These are phyloP conservation scores for Rhizopogon vesiculosus DNA, from an alignment of 768 basidiomycete genomes.

Conservation along the genomic window DNA sequence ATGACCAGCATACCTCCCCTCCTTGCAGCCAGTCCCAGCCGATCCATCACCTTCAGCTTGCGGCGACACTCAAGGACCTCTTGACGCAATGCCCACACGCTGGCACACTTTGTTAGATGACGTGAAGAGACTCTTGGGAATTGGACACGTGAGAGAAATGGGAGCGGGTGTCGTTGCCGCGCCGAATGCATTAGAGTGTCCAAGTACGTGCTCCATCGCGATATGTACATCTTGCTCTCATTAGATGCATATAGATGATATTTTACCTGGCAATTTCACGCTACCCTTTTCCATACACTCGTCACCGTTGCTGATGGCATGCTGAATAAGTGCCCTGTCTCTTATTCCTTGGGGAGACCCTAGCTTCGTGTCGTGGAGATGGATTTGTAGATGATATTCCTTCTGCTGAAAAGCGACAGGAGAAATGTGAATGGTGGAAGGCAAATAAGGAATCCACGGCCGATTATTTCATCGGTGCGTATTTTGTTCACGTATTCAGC, in stretches of 20 bases:
- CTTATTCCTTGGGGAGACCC: conserved; percentile 20
- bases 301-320: conserved; percentile 68
- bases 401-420: conserved; percentile 68
- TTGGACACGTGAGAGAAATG: conserved; percentile 64
- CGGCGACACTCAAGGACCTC: conserved; percentile 65
- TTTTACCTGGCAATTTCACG: conserved; percentile 54
- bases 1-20: too few relatives aligned
- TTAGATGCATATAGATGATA: conserved; percentile 57
- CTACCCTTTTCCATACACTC: conserved; percentile 63
- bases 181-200: conserved; percentile 65
- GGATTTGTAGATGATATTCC: conserved; percentile 56
- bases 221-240: not conserved
- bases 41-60: conserved; percentile 73
- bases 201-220: conserved; percentile 15
- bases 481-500: not conserved
- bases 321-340: conserved; percentile 32
- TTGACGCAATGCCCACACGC: conserved; percentile 63
- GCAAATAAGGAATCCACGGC: conserved; percentile 83
- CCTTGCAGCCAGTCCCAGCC: conserved; percentile 61
- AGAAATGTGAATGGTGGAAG: conserved; percentile 85
- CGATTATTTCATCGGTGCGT: conserved; percentile 69
- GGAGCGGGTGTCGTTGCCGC: conserved; percentile 74
- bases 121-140: conserved; percentile 58
- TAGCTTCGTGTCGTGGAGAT: conserved; percentile 76
- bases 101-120: conserved; percentile 70